Base-by-base conservation (phyloP, 2,329 filamentous ascomycete genomes). In the Polychaeton citri region DNA sequence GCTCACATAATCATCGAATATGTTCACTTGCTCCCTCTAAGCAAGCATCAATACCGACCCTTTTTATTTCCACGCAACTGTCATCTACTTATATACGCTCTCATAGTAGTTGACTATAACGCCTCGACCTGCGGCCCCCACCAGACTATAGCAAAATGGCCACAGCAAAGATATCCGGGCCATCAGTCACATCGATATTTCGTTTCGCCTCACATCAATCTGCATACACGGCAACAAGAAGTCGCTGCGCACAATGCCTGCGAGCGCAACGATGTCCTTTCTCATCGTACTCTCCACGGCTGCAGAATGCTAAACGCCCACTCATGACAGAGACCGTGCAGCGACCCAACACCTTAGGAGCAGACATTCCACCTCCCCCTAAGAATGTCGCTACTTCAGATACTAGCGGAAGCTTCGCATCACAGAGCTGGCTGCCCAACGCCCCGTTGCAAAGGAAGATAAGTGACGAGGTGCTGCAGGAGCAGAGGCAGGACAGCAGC, bases 271-370 rank as follows among this genome's bases (percentile, higher is more conserved):
- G 52, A 49, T 64, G 63, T 42, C 55, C 58, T 18, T 66, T 67
- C 47, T 63, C 63, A 30, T 60, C 61, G 17, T 58, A 53, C 40
- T 50, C 41, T 28, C 51, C 54, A 5, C 53, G 54, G 10, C 53
- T 60, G 17, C 59, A 63, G 19, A 69, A 68, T n/a, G 69, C 68
- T 7, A 73, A 72, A 49, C 64, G 74, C 34, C 70, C 72, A 42
- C 68, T 81, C 53, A 75, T 78, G 54, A 80, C 76, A 9, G 73
- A 72, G 20, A 77, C 74, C 13, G 72, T 73, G 33, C 76, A 78
- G 48, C 72, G 71, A 38, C 74, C 76, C 15, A 69, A 74, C 40
- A 64, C 65, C 2, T 57, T 81, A n/a, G 63, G 69, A 12, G 58
- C 68, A 1, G 63, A 68, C 32, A 69, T 72, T 45, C 71, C 72